Conservation (phyloP, 495 filamentous ascomycete genomes). For the Ramalina peruviana region DNA sequence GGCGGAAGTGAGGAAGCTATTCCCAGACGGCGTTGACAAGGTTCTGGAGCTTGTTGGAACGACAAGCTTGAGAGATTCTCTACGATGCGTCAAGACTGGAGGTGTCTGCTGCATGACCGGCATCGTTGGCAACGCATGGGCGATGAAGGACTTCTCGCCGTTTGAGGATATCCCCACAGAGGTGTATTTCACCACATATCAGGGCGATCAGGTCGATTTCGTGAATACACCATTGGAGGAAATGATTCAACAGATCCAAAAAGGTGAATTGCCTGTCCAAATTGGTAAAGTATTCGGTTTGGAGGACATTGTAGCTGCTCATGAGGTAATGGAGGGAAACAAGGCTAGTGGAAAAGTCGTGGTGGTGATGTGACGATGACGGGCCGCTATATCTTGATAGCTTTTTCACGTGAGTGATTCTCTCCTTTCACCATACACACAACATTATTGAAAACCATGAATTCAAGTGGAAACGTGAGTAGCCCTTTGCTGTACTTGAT, state of each 20-base stretch:
- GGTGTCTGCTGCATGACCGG: conserved; percentile 37
- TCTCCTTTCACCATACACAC: no score
- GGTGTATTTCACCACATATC: conserved; percentile 31
- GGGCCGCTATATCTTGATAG: no score
- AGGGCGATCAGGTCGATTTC: conserved; percentile 30
- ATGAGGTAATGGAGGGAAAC: conserved; percentile 28
- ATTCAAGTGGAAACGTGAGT: no score
- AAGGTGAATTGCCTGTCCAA: conserved; percentile 27
- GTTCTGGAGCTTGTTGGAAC: conserved; percentile 35
- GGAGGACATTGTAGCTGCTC: conserved; percentile 36
- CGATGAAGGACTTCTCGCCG: conserved; percentile 28
- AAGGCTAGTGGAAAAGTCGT: conserved; percentile 28
- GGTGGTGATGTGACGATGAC: conserved; percentile 11
- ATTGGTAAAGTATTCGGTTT: conserved; percentile 33
- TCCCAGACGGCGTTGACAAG: conserved; percentile 28
- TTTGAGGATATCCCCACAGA: conserved; percentile 32
- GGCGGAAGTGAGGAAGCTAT: conserved; percentile 21
- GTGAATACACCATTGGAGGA: conserved; percentile 33
- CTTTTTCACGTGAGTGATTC: no score
- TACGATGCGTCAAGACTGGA: conserved; percentile 24
- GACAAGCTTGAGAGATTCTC: conserved; percentile 27
- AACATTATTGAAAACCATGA: no score
- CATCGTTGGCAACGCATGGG: conserved; percentile 37
- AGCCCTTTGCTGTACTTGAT: no score
- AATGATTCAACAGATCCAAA: conserved; percentile 24